Conservation (phyloP, 345 rosid species). For the Camelina hispida region DNA sequence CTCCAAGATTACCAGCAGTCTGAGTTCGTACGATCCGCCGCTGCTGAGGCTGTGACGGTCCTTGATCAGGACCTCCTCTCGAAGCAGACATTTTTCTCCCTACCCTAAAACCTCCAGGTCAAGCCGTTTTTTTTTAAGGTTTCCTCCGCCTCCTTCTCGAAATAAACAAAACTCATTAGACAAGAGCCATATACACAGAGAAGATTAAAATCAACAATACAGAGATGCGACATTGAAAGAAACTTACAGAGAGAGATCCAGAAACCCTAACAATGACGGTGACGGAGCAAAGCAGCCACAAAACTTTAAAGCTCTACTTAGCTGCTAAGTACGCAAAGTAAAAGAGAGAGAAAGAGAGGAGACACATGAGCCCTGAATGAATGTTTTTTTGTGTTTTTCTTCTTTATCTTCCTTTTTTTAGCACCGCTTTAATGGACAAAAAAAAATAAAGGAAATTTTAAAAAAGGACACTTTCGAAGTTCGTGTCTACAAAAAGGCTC, state of each 20-base stretch:
- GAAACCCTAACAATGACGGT: conserved; percentile 41
- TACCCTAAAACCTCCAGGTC: conserved; percentile 36
- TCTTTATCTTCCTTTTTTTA: conserved; percentile 10
- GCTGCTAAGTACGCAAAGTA: conserved; percentile 49
- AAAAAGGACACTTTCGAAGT: conserved; percentile 29
- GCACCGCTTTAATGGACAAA: conserved; percentile 16
- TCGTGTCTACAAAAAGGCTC: conserved; percentile 30
- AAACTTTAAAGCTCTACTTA: conserved; percentile 55
- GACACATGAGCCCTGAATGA: conserved; percentile 4
- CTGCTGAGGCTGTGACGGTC: conserved; percentile 51
- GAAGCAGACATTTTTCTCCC: conserved; percentile 54
- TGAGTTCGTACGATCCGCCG: conserved; percentile 82
- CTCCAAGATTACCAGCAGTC: conserved; percentile 93
- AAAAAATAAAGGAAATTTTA: background rate
- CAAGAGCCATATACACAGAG: background rate
- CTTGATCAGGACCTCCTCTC: conserved; percentile 59
- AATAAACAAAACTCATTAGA: conserved; percentile 17
- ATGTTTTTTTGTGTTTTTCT: conserved; percentile 29
- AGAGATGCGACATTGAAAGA: conserved; percentile 27
- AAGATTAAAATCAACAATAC: background rate
- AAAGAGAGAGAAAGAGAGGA: conserved; percentile 13
- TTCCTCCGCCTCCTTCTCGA: background rate
- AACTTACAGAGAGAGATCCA: conserved; percentile 36
- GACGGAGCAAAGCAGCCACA: conserved; percentile 33
- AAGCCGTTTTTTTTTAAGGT: background rate